Evolutionary conservation across 1,139 yeast genomes (phyloP), one percentile per base, ranked within the genome.

Genomic region (Meyerozyma elateridarum): DNA sequence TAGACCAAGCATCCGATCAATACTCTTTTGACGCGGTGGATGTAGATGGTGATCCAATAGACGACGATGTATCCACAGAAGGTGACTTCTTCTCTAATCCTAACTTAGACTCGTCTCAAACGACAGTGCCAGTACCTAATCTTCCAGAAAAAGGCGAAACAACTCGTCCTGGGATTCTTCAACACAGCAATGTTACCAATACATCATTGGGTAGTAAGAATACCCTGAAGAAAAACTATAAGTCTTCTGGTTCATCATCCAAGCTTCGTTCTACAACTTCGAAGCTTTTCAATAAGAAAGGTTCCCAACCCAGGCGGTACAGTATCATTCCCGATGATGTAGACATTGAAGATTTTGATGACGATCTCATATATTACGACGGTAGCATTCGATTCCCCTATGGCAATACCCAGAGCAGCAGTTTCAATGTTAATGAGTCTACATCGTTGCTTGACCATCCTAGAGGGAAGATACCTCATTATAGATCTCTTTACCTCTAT

Each of bases 241-340:
- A 55, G 33, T 47, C 65, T 1, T 53, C 65, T 5, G 51, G 57
- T 0, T 61, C 54, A 3, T 43, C 65, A 47, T 54, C 73, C 1
- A 67, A 65, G 35, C 54, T 70, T 20, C 54, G 89, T 31, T 79
- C 87, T 2, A 79, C 87, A 1, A 80, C 88, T 0, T 79, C 87
- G 1, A 76, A 79, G 38, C 56, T 81, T 5, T 81, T 81, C 52
- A 88, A 82, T 45, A 73, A 77, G 15, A 80, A 75, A 39, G 87
- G 87, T 0, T 73, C 83, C 0, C 82, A 79, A 29, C 76, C 87
- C 4, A 64, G 89, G 48, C 60, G 89, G 30, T 81, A 82, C 45
- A 79, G 87, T 17, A 83, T 81, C 19, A 73, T 80, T 4, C 83
- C 84, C 1, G 83, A 78, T 48, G 83, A 78, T 48, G 68, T 77